These are phyloP conservation scores for Lactuca saligna DNA, from an alignment of 129 eudicot genomes.

Conservation along the genomic window DNA sequence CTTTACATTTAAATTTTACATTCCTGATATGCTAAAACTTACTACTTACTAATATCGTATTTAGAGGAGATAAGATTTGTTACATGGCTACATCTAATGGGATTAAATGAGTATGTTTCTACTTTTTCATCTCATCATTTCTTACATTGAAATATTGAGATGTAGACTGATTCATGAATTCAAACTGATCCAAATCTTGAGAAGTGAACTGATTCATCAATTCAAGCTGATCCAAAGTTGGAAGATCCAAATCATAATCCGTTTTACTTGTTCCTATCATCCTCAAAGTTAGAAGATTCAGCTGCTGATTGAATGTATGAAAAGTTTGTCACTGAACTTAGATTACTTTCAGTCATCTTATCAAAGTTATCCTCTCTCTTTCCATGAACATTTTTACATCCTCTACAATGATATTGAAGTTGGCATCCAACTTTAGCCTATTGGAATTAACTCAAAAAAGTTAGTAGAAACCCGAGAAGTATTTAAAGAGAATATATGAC, in stretches of 20 bases:
- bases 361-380: slow-evolving; percentile 47
- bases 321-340: no score
- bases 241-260: slow-evolving; percentile 14
- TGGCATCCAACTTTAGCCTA: slow-evolving; percentile 69
- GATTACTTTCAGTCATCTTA: not conserved
- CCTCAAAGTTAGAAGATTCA: no score
- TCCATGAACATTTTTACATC: slow-evolving; percentile 60
- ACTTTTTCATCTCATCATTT: no score
- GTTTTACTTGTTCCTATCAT: not conserved
- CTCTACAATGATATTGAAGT: slow-evolving; percentile 61
- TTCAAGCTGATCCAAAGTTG: slow-evolving; percentile 12
- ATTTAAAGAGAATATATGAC: not conserved
- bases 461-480: not conserved
- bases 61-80: no score
- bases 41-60: no score
- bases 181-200: not conserved
- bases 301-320: no score
- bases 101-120: no score
- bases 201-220: not conserved
- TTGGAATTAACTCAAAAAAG: slow-evolving; percentile 3
- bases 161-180: slow-evolving; percentile 6
- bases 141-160: not conserved
- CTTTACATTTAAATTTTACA: no score
- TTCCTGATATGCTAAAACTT: no score
- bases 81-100: no score